A percentile compares a stretch with the other conserved stretches of the same genome.
phyloP scores from a whole-genome alignment of 2,329 filamentous ascomycete genomes.

The Colletotrichum godetiae region DNA sequence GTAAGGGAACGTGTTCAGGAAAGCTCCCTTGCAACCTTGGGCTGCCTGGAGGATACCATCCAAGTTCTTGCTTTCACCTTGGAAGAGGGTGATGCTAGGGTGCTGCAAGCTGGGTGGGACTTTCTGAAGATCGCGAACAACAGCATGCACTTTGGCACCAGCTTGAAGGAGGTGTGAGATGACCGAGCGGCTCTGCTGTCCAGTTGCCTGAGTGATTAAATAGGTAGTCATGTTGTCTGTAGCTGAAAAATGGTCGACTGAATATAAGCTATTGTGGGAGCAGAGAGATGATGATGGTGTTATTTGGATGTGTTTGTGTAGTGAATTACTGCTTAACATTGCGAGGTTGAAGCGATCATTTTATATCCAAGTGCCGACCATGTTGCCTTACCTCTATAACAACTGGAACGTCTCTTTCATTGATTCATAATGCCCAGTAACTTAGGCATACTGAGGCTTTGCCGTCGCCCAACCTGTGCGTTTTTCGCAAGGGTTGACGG shows the following conservation, averaged over 20 bases:
- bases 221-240: conserved; percentile 45
- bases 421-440: neutral
- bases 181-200: conserved; percentile 44
- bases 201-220: conserved; percentile 49
- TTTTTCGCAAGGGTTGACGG: neutral
- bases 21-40: conserved; percentile 46
- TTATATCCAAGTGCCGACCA: neutral
- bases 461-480: neutral
- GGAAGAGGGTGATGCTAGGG: conserved; percentile 46
- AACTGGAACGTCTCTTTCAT: no score
- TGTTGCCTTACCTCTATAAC: neutral
- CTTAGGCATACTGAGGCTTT: neutral
- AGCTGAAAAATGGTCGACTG: neutral
- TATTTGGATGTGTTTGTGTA: neutral
- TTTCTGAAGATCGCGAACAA: conserved; percentile 49
- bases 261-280: neutral
- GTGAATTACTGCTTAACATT: neutral
- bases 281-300: neutral
- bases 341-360: neutral
- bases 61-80: conserved; percentile 48
- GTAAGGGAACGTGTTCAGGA: conserved; percentile 42
- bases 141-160: conserved; percentile 47
- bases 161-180: conserved; percentile 47
- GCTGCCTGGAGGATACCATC: conserved; percentile 46
- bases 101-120: conserved; percentile 40